Percentiles rank a stretch among this genome's conserved stretches.
Evolutionary conservation across 2,329 filamentous ascomycete species (phyloP).

Genomic region (Aureobasidium subglaciale): DNA sequence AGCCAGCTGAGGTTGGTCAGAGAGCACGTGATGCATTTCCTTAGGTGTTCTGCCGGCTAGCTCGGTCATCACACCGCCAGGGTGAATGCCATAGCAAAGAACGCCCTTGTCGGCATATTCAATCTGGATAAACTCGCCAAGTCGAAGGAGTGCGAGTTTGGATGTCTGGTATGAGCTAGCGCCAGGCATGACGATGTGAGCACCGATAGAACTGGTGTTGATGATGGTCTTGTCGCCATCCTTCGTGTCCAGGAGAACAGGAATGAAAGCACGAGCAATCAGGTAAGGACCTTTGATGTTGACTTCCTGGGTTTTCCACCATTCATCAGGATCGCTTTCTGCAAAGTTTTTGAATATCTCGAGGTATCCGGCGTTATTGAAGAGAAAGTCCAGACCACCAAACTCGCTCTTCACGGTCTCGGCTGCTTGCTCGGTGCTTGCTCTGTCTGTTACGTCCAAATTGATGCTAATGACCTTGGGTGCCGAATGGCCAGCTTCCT

Average conservation of each 20-base stretch:
- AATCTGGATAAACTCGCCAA: conserved; percentile 38
- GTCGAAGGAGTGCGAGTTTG: conserved; percentile 40
- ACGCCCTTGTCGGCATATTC: conserved; percentile 41
- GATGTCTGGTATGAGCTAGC: conserved; percentile 41
- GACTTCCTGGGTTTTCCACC: conserved; percentile 43
- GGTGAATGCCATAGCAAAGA: conserved; percentile 39
- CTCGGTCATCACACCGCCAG: conserved; percentile 41
- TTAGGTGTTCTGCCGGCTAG: conserved; percentile 33
- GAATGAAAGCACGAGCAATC: conserved; percentile 40
- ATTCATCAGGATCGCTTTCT: conserved; percentile 32
- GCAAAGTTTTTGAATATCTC: conserved; percentile 25
- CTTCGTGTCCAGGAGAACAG: conserved; percentile 33
- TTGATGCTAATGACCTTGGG: conserved; percentile 39
- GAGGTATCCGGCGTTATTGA: conserved; percentile 42
- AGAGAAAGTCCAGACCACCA: conserved; percentile 37
- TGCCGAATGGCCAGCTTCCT: conserved; percentile 27
- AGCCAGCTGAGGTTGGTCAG: conserved; percentile 27
- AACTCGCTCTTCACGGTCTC: conserved; percentile 27
- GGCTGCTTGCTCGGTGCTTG: conserved; percentile 32
- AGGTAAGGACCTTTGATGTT: conserved; percentile 42
- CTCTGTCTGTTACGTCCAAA: conserved; percentile 37
- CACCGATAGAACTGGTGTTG: conserved; percentile 36
- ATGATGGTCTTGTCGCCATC: conserved; percentile 36
- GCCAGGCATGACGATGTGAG: conserved; percentile 26
- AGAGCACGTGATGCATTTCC: conserved; percentile 19